phyloP scores from a whole-genome alignment of 1,284 basidiomycete genomes.

The Schizophyllum amplum region DNA sequence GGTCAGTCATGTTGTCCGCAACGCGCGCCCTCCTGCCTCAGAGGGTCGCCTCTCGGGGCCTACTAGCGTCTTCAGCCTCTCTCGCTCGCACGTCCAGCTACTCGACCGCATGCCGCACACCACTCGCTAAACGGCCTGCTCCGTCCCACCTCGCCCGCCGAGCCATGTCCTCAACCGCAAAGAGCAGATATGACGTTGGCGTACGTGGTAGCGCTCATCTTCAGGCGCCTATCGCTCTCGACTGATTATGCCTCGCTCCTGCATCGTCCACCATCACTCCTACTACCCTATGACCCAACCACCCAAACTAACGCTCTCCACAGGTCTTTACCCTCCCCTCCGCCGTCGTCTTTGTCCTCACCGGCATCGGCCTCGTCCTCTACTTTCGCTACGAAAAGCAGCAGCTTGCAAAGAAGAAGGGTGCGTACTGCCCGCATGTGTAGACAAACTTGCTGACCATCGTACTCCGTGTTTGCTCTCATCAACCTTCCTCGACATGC shows the following conservation, averaged over 20 bases:
- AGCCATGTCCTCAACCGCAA: neutral
- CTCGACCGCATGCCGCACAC: too few relatives aligned
- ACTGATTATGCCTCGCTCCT: neutral
- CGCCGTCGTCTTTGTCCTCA: conserved; percentile 74
- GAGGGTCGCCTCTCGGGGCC: too few relatives aligned
- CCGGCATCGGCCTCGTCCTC: conserved; percentile 76
- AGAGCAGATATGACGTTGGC: neutral
- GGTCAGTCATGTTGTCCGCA: too few relatives aligned
- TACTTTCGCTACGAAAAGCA: conserved; percentile 90
- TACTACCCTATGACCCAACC: neutral
- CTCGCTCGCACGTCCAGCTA: too few relatives aligned
- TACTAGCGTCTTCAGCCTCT: too few relatives aligned
- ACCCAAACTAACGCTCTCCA: neutral
- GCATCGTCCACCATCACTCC: neutral
- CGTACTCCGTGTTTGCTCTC: conserved; percentile 11
- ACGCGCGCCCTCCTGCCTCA: too few relatives aligned
- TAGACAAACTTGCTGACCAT: too few relatives aligned
- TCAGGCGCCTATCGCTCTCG: neutral
- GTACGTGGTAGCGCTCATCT: neutral
- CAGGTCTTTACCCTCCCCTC: conserved; percentile 87
- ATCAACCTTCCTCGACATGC: neutral
- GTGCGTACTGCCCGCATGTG: conserved; percentile 29
- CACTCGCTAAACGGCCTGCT: neutral
- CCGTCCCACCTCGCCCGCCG: neutral
- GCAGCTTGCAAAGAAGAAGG: conserved; percentile 65